Percentiles rank a stretch among this genome's conserved stretches.
Conservation (phyloP, 192 early-diverging fungal genomes). For the Entomortierella chlamydospora region DNA sequence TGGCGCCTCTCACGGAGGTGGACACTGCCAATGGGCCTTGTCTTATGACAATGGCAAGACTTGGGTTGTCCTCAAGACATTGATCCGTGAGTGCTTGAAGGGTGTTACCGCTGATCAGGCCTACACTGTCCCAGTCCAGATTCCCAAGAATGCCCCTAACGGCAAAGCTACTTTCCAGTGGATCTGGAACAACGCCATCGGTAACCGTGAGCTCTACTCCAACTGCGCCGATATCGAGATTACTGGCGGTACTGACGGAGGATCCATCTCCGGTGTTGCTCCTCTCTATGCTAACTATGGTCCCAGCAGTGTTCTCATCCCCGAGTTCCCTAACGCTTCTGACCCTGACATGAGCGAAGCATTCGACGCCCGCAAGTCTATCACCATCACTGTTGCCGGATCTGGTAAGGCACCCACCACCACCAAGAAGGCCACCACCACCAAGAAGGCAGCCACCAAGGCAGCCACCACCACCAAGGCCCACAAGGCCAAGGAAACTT, state of each 20-base stretch:
- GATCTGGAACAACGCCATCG: constrained; percentile 79
- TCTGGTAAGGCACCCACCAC: no score
- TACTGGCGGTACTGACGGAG: constrained; percentile 52
- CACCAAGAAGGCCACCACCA: no score
- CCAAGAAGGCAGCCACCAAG: no score
- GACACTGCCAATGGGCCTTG: constrained; percentile 78
- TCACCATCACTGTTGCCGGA: no score
- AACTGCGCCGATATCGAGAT: constrained; percentile 79
- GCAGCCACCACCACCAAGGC: no score
- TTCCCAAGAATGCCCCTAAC: constrained; percentile 36
- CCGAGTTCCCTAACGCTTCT: constrained; percentile 57
- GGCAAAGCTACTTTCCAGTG: constrained; percentile 57
- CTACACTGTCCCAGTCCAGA: constrained; percentile 37
- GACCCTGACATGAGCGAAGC: constrained; percentile 10
- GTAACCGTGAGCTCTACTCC: constrained; percentile 81
- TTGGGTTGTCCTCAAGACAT: constrained; percentile 71
- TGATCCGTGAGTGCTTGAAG: constrained; percentile 58
- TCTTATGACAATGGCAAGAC: constrained; percentile 70
- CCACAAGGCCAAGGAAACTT: no score
- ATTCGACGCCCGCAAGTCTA: constrained; percentile 15
- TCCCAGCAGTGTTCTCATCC: constrained; percentile 35
- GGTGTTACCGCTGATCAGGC: constrained; percentile 2
- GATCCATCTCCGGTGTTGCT: constrained; percentile 47
- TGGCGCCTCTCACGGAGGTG: constrained; percentile 67
- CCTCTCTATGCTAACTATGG: constrained; percentile 54